Conservation (phyloP, 768 basidiomycete species). For the Podaxis sp. region DNA sequence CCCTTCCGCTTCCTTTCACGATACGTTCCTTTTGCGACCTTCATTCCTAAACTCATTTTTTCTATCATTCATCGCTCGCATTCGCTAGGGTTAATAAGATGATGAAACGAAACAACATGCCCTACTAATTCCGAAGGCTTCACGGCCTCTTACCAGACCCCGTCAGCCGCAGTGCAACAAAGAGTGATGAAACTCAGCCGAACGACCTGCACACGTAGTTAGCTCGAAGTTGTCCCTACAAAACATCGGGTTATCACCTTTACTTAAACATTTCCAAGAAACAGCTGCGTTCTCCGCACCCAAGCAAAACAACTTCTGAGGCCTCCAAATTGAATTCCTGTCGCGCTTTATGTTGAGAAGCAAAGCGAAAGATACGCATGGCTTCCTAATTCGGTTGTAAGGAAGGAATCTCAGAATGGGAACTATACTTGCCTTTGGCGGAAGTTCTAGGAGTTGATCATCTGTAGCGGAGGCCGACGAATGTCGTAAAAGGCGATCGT, state of each 20-base stretch:
- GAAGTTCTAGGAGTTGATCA: neutral
- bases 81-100: too few relatives aligned
- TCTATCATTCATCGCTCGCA: too few relatives aligned
- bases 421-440: neutral
- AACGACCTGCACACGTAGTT: too few relatives aligned
- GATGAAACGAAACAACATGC: too few relatives aligned
- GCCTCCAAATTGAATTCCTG: neutral
- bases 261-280: neutral
- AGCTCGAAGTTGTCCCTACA: too few relatives aligned
- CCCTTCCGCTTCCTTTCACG: neutral
- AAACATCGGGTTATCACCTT: too few relatives aligned
- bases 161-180: too few relatives aligned
- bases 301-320: neutral
- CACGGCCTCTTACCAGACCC: too few relatives aligned
- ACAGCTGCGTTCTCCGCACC: neutral
- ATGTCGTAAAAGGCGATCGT: neutral
- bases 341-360: neutral
- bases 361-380: neutral
- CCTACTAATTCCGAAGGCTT: too few relatives aligned
- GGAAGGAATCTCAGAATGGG: neutral
- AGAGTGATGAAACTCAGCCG: too few relatives aligned
- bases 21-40: neutral
- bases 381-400: neutral
- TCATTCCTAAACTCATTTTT: neutral
- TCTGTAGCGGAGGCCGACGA: neutral